These are phyloP conservation scores for Sporobolomyces roseus DNA, from an alignment of 768 basidiomycete genomes.

Conservation along the genomic window DNA sequence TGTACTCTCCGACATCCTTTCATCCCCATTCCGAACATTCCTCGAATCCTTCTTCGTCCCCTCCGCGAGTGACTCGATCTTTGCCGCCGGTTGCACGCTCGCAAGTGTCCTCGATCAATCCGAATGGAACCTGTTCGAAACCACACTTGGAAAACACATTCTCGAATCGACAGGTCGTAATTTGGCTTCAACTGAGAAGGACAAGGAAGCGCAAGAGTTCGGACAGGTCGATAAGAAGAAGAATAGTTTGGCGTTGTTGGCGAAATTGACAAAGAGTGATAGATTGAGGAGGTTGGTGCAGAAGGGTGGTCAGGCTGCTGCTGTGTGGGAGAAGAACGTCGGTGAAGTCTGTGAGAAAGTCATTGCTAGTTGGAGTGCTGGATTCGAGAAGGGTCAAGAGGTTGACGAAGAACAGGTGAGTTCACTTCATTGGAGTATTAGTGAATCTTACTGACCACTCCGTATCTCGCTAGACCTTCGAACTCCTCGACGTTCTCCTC, in stretches of 20 bases:
- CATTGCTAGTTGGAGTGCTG: slow-evolving; percentile 8
- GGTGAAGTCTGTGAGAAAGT: neutral
- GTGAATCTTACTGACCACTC: too few relatives aligned
- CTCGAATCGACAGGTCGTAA: slow-evolving; percentile 35
- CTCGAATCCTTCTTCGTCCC: slow-evolving; percentile 48
- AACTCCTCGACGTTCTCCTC: slow-evolving; percentile 33
- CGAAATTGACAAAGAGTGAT: slow-evolving; percentile 46
- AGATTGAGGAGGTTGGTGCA: slow-evolving; percentile 40
- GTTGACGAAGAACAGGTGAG: slow-evolving; percentile 25
- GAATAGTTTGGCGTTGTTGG: slow-evolving; percentile 48
- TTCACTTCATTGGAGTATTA: neutral
- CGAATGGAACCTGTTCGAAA: slow-evolving; percentile 21
- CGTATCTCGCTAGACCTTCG: slow-evolving; percentile 8
- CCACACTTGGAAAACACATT: slow-evolving; percentile 18
- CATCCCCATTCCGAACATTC: slow-evolving; percentile 46
- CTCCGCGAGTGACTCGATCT: slow-evolving; percentile 45
- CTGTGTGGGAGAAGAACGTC: slow-evolving; percentile 31
- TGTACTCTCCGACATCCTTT: slow-evolving; percentile 45
- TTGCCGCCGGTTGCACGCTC: slow-evolving; percentile 36
- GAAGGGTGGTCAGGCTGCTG: slow-evolving; percentile 12
- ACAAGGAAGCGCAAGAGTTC: slow-evolving; percentile 35
- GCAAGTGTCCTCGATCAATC: slow-evolving; percentile 24
- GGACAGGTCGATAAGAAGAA: slow-evolving; percentile 46
- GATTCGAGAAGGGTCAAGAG: neutral
- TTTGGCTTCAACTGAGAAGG: slow-evolving; percentile 27